These are phyloP conservation scores for Desmodesmus armatus DNA, from an alignment of 139 green algal species.

Conservation along the genomic window DNA sequence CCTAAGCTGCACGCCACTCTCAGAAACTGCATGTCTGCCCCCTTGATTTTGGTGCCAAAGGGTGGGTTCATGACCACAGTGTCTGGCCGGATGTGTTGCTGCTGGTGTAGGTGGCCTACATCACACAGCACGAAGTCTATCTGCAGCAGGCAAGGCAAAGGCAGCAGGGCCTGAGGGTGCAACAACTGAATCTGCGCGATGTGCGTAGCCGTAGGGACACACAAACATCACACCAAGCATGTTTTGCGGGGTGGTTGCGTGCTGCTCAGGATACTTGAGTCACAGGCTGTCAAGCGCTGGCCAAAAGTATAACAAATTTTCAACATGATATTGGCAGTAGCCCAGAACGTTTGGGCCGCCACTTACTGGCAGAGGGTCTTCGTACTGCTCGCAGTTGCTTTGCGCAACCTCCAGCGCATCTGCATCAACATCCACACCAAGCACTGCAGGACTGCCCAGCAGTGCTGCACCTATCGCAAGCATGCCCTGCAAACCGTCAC, in stretches of 20 bases:
- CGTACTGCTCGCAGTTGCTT: conserved; percentile 83
- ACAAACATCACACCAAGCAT: no score
- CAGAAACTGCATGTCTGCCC: conserved; percentile 93
- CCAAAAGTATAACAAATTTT: no score
- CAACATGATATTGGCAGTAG: no score
- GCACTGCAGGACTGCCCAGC: conserved; percentile 78
- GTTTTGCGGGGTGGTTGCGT: no score
- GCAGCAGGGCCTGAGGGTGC: no score
- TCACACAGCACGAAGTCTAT: conserved; percentile 76
- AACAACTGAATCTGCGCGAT: no score
- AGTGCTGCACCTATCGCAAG: conserved; percentile 86
- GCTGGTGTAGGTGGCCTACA: conserved; percentile 44
- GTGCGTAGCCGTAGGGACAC: no score
- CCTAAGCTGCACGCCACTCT: conserved; percentile 70
- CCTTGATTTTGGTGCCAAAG: conserved; percentile 92
- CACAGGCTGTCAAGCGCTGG: no score
- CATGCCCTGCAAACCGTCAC: conserved; percentile 75
- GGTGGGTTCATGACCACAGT: conserved; percentile 96
- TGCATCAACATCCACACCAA: conserved; percentile 90
- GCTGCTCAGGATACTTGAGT: no score
- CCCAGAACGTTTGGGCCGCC: no score
- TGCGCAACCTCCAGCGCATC: conserved; percentile 80
- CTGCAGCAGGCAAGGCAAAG: conserved; percentile 46
- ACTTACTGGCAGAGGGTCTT: conserved; percentile 72
- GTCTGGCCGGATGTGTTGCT: conserved; percentile 69